Evolutionary conservation across 768 basidiomycete species (phyloP).

Genomic region (Tylopilus felleus): DNA sequence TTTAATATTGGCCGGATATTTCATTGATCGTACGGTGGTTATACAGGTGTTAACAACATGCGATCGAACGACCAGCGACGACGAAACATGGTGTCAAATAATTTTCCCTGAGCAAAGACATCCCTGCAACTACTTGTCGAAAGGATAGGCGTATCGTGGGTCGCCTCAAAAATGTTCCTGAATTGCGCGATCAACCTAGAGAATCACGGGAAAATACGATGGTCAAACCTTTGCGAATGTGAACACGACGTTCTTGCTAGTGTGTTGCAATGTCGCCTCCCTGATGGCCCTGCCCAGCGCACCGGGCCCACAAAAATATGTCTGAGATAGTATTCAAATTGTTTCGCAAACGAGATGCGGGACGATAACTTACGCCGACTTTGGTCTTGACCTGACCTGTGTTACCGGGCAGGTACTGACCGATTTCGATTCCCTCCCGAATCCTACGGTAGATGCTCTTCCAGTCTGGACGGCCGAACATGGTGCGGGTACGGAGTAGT

Average conservation of each 20-base stretch:
- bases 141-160: background rate
- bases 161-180: constrained; percentile 19
- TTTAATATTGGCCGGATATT: background rate
- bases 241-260: constrained; percentile 60
- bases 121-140: background rate
- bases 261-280: constrained; percentile 58
- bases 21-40: background rate
- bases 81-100: background rate
- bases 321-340: constrained; percentile 38
- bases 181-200: background rate
- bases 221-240: constrained; percentile 74
- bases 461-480: constrained; percentile 93
- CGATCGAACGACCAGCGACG: background rate
- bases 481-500: constrained; percentile 80
- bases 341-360: background rate
- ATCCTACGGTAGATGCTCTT: constrained; percentile 74
- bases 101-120: background rate
- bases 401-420: constrained; percentile 76
- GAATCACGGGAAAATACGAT: constrained; percentile 3
- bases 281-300: constrained; percentile 74
- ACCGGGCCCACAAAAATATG: constrained; percentile 87
- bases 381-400: constrained; percentile 78
- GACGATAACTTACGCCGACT: constrained; percentile 61
- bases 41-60: background rate
- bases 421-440: constrained; percentile 73